phyloP scores from a whole-genome alignment of 768 basidiomycete species.

The Mycena sanguinolenta region DNA sequence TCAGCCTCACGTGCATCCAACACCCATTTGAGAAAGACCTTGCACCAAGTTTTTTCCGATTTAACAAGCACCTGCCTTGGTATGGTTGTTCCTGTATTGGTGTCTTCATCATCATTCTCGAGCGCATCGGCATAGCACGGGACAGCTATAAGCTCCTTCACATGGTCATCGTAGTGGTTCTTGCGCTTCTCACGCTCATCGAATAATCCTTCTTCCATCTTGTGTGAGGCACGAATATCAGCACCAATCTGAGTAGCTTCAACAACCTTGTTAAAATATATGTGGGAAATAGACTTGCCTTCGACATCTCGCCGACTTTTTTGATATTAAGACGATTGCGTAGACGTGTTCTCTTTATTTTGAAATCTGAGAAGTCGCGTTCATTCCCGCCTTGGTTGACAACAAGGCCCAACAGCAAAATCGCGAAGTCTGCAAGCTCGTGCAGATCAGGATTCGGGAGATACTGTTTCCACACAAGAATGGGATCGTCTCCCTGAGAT shows the following conservation, averaged over 20 bases:
- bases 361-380: conserved; percentile 44
- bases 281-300: too few relatives aligned
- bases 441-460: too few relatives aligned
- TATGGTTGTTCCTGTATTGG: too few relatives aligned
- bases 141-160: background rate
- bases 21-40: too few relatives aligned
- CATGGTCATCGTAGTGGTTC: too few relatives aligned
- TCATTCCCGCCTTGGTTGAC: conserved; percentile 44
- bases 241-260: too few relatives aligned
- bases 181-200: too few relatives aligned
- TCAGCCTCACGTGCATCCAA: too few relatives aligned
- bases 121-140: background rate
- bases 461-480: background rate
- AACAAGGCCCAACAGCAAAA: conserved; percentile 37
- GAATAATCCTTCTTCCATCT: background rate
- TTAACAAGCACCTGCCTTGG: background rate
- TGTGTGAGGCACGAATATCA: background rate
- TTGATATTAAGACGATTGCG: conserved; percentile 38
- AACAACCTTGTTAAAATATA: too few relatives aligned
- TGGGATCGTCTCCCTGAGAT: background rate
- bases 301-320: conserved; percentile 22
- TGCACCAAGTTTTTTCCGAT: background rate
- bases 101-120: background rate
- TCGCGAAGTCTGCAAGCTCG: conserved; percentile 14
- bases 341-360: conserved; percentile 44